Percentiles rank a stretch among this genome's conserved stretches.
Conservation (phyloP, 257 asterid species). For the Perilla frutescens region DNA sequence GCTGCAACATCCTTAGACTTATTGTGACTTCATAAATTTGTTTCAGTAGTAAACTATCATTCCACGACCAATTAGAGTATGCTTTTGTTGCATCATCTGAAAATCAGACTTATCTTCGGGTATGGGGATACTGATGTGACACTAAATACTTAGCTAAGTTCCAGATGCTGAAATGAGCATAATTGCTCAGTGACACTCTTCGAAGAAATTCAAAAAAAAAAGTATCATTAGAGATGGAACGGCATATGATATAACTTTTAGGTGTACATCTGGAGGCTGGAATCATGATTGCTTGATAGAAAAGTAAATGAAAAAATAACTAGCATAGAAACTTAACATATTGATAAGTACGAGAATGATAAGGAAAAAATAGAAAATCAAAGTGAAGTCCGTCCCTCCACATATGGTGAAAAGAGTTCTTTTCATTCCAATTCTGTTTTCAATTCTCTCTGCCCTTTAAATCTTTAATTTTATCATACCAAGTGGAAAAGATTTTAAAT, state of each 20-base stretch:
- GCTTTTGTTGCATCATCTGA: not conserved
- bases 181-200: not conserved
- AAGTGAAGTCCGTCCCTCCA: not conserved
- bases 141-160: not conserved
- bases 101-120: not conserved
- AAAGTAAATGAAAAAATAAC: too few species aligned
- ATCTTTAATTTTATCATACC: too few species aligned
- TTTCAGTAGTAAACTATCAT: not conserved
- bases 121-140: not conserved
- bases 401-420: not conserved
- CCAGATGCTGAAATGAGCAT: conserved; percentile 5
- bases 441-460: not conserved
- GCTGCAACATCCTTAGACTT: conserved; percentile 26
- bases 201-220: not conserved
- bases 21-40: conserved; percentile 20
- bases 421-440: not conserved
- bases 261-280: too few species aligned
- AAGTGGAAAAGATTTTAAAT: too few species aligned
- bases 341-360: too few species aligned
- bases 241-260: not conserved
- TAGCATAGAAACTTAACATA: too few species aligned
- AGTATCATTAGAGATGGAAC: conserved; percentile 1
- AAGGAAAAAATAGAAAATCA: not conserved
- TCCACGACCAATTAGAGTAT: not conserved
- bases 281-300: too few species aligned